These are phyloP conservation scores for Populus tomentosa DNA, from an alignment of 441 rosid genomes.

Conservation along the genomic window DNA sequence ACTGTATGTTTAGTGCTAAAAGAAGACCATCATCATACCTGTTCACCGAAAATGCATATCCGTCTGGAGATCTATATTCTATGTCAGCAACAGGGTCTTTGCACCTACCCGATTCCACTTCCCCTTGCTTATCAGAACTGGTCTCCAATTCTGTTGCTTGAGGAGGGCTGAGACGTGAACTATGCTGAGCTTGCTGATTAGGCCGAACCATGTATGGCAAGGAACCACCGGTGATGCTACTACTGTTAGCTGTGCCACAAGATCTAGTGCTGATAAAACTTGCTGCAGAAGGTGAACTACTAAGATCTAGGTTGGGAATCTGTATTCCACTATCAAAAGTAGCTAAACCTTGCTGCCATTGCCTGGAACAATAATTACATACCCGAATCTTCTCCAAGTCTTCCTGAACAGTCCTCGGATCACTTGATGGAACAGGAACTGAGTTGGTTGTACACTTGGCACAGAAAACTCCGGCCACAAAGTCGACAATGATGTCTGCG, in stretches of 20 bases:
- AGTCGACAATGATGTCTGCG: no score
- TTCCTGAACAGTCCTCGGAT: no score
- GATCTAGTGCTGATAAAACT: no score
- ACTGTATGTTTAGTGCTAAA: not conserved
- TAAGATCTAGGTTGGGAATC: no score
- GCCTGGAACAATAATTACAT: no score
- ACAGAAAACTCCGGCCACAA: no score
- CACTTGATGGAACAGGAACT: no score
- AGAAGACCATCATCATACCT: slow-evolving; percentile 42
- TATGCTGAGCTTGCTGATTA: slow-evolving; percentile 41
- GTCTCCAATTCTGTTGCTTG: slow-evolving; percentile 44
- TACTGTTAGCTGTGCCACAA: slow-evolving; percentile 51
- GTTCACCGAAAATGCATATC: slow-evolving; percentile 41
- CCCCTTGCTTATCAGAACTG: slow-evolving; percentile 39
- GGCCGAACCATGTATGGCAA: slow-evolving; percentile 49
- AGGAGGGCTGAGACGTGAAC: slow-evolving; percentile 43
- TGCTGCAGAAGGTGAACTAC: no score
- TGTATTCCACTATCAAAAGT: no score
- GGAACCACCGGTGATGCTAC: slow-evolving; percentile 56
- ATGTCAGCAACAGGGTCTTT: slow-evolving; percentile 37
- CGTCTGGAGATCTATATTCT: slow-evolving; percentile 42
- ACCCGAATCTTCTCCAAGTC: no score
- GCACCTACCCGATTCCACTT: slow-evolving; percentile 34
- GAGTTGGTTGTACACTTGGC: no score
- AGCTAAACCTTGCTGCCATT: no score